Evolutionary conservation across 768 basidiomycete genomes (phyloP).

Genomic region (Lentinus brumalis): DNA sequence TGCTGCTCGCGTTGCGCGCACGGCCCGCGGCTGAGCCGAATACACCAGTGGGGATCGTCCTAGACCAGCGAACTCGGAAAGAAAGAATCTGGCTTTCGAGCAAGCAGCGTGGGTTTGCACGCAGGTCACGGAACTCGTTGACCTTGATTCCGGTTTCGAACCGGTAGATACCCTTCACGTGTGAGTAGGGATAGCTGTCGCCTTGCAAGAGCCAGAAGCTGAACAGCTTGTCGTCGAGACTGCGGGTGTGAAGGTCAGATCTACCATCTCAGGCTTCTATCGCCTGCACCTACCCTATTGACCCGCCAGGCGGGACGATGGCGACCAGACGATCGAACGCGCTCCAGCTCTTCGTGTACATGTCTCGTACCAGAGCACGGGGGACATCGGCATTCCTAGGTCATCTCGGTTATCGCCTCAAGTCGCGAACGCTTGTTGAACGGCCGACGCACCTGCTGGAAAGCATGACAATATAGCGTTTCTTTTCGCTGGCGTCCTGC

Average conservation of each 20-base stretch:
- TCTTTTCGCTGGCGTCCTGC: slow-evolving; percentile 72
- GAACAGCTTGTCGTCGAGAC: slow-evolving; percentile 91
- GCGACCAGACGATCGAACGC: slow-evolving; percentile 87
- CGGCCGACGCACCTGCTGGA: slow-evolving; percentile 58
- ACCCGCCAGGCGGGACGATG: slow-evolving; percentile 88
- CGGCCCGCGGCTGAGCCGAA: slow-evolving; percentile 48
- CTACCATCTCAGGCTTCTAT: not conserved
- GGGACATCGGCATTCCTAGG: slow-evolving; percentile 82
- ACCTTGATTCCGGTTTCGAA: slow-evolving; percentile 90
- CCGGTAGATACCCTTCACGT: slow-evolving; percentile 83
- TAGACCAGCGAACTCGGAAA: slow-evolving; percentile 82
- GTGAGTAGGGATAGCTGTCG: slow-evolving; percentile 72
- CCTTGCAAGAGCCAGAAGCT: slow-evolving; percentile 87
- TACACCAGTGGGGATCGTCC: slow-evolving; percentile 69
- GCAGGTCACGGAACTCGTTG: slow-evolving; percentile 84
- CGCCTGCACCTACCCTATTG: slow-evolving; percentile 66
- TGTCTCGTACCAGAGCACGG: slow-evolving; percentile 80
- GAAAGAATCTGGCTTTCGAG: slow-evolving; percentile 80
- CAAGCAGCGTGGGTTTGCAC: slow-evolving; percentile 86
- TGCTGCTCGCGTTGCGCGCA: slow-evolving; percentile 28
- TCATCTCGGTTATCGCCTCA: not conserved
- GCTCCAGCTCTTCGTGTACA: slow-evolving; percentile 94
- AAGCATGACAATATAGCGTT: slow-evolving; percentile 71
- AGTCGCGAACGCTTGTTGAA: not conserved
- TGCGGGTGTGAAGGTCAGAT: slow-evolving; percentile 28